phyloP scores from a whole-genome alignment of 139 green algal species.

The Micractinium sp. region DNA sequence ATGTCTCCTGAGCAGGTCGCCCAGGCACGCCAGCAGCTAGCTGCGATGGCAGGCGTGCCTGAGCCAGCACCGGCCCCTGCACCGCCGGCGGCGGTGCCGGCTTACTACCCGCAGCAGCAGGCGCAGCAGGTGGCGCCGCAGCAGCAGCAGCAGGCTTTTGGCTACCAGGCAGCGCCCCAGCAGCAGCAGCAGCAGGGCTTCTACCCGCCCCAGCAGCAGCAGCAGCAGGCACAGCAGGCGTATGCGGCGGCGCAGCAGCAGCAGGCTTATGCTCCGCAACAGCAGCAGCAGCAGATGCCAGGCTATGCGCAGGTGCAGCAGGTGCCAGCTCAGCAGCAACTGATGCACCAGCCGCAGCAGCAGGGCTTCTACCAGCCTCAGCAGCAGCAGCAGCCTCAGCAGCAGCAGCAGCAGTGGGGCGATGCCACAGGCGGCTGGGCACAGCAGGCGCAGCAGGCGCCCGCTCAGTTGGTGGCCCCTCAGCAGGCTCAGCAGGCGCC shows the following conservation, averaged over 20 bases:
- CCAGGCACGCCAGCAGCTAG: background rate
- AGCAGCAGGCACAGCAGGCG: background rate
- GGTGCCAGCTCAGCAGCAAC: background rate
- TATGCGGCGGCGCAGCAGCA: background rate
- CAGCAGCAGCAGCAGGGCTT: background rate
- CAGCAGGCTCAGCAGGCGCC: background rate
- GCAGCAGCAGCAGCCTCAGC: background rate
- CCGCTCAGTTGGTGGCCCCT: background rate
- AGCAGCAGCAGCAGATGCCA: background rate
- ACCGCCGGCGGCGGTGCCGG: background rate
- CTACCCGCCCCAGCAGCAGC: background rate
- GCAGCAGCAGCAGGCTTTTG: slow-evolving; percentile 14
- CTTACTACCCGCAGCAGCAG: background rate
- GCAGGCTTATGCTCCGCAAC: background rate
- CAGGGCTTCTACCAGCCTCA: background rate
- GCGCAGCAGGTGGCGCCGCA: background rate
- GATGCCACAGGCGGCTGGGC: background rate
- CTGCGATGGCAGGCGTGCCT: background rate
- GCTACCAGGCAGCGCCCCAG: background rate
- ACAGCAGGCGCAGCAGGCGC: background rate
- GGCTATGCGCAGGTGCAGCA: background rate
- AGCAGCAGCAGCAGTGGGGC: background rate
- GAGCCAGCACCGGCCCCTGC: background rate
- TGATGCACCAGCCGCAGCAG: slow-evolving; percentile 2
- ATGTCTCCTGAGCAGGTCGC: background rate